phyloP scores from a whole-genome alignment of 2,329 filamentous ascomycete genomes.

The Coccinonectria pachysandricola region DNA sequence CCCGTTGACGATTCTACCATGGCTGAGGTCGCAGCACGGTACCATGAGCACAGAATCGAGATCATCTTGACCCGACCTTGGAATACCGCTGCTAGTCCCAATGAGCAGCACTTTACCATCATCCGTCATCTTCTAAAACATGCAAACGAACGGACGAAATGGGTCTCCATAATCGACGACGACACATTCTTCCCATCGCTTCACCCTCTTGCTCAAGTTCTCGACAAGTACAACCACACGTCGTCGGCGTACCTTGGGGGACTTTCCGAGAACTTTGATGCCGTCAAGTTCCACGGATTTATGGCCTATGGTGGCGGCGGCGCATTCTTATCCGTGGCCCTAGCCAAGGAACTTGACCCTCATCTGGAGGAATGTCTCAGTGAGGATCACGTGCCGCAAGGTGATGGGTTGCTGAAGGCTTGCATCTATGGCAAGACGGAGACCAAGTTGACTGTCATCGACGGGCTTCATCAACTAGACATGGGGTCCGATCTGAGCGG shows the following conservation, averaged over 20 bases:
- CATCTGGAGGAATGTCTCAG: constrained; percentile 38
- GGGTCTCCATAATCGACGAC: constrained; percentile 50
- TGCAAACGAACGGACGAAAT: constrained; percentile 34
- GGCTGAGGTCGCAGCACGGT: constrained; percentile 19
- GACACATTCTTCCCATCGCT: constrained; percentile 54
- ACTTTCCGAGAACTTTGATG: constrained; percentile 44
- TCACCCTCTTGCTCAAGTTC: constrained; percentile 35
- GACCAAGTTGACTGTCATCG: constrained; percentile 44
- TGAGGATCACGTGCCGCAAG: constrained; percentile 22
- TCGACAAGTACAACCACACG: constrained; percentile 37
- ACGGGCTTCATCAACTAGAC: constrained; percentile 48
- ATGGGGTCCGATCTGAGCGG: constrained; percentile 43
- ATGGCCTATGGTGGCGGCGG: constrained; percentile 54
- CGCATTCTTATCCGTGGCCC: constrained; percentile 44
- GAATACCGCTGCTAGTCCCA: constrained; percentile 28
- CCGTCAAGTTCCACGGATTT: constrained; percentile 42
- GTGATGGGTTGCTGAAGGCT: constrained; percentile 46
- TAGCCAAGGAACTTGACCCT: constrained; percentile 36
- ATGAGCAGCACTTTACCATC: constrained; percentile 48
- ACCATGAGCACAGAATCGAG: constrained; percentile 22
- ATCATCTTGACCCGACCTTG: constrained; percentile 24
- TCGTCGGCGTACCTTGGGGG: constrained; percentile 44
- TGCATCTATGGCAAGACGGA: constrained; percentile 46
- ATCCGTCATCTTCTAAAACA: constrained; percentile 38
- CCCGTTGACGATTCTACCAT: constrained; percentile 20